phyloP scores from a whole-genome alignment of 495 filamentous ascomycete species.

The Parathielavia hyrcaniae region DNA sequence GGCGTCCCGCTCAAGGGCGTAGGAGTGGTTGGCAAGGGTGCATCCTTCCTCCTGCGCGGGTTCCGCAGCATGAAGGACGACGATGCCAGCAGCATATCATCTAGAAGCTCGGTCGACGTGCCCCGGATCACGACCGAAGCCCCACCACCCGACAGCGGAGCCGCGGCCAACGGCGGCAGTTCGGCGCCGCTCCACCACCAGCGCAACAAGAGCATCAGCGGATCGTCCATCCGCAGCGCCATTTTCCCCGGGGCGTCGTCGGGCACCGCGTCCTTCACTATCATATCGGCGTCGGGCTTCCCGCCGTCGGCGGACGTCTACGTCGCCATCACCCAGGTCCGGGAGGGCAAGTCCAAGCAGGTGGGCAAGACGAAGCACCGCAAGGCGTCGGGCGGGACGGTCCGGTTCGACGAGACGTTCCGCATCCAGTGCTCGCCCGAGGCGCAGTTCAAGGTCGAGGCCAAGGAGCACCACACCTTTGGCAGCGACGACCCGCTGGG shows the following conservation, averaged over 20 bases:
- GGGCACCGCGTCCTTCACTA: constrained; percentile 73
- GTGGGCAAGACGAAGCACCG: constrained; percentile 81
- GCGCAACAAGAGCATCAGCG: constrained; percentile 64
- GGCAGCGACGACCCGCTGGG: constrained; percentile 74
- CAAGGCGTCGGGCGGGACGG: constrained; percentile 56
- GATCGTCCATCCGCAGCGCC: constrained; percentile 52
- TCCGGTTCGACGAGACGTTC: constrained; percentile 73
- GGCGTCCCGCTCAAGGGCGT: constrained; percentile 88
- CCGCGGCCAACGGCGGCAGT: constrained; percentile 33
- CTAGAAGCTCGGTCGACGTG: constrained; percentile 31
- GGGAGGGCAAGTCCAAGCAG: constrained; percentile 59
- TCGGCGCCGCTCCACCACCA: constrained; percentile 41
- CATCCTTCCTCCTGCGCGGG: constrained; percentile 75
- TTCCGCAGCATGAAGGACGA: constrained; percentile 58
- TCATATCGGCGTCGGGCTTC: constrained; percentile 75
- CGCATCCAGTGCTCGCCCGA: constrained; percentile 72
- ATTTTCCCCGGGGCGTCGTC: constrained; percentile 50
- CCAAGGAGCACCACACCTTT: constrained; percentile 76
- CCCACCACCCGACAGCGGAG: constrained; percentile 36
- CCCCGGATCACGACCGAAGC: constrained; percentile 43
- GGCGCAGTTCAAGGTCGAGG: constrained; percentile 76
- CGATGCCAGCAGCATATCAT: constrained; percentile 27
- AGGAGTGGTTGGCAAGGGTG: constrained; percentile 65
- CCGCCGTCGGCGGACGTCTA: constrained; percentile 74
- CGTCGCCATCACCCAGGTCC: constrained; percentile 60